Evolutionary conservation across 805 yeast species (phyloP).

Genomic region (Pichia paraexigua): DNA sequence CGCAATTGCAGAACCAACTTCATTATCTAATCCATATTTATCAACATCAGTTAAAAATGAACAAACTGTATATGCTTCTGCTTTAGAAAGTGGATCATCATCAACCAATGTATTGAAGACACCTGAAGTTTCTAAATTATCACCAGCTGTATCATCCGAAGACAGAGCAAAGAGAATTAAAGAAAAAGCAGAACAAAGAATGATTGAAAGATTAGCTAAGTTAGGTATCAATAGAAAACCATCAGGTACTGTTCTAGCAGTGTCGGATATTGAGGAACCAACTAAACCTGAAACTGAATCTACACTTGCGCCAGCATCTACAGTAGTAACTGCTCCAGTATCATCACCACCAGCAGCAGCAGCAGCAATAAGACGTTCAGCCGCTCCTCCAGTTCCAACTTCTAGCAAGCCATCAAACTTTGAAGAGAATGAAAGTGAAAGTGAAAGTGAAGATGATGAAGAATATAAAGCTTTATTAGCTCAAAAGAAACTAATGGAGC

Average conservation of each 20-base stretch:
- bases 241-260: slow-evolving; percentile 3
- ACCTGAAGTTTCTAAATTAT: not conserved
- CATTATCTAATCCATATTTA: slow-evolving; percentile 4
- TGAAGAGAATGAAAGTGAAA: slow-evolving; percentile 11
- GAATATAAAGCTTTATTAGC: slow-evolving; percentile 37
- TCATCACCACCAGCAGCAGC: slow-evolving; percentile 16
- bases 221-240: slow-evolving; percentile 44
- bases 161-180: slow-evolving; percentile 75
- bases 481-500: slow-evolving; percentile 41
- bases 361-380: slow-evolving; percentile 13
- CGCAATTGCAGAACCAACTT: not conserved
- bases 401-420: not conserved
- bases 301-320: slow-evolving; percentile 14
- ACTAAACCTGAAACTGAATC: not conserved
- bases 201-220: slow-evolving; percentile 79
- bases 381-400: slow-evolving; percentile 2
- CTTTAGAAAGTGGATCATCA: not conserved
- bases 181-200: slow-evolving; percentile 72
- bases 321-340: too few species aligned
- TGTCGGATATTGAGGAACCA: slow-evolving; percentile 4
- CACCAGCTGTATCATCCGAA: slow-evolving; percentile 32
- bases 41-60: not conserved
- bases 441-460: slow-evolving; percentile 37
- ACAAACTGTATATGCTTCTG: not conserved
- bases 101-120: not conserved